These are phyloP conservation scores for Cladosporium cucumerinum DNA, from an alignment of 2,329 filamentous ascomycete species.

Conservation along the genomic window DNA sequence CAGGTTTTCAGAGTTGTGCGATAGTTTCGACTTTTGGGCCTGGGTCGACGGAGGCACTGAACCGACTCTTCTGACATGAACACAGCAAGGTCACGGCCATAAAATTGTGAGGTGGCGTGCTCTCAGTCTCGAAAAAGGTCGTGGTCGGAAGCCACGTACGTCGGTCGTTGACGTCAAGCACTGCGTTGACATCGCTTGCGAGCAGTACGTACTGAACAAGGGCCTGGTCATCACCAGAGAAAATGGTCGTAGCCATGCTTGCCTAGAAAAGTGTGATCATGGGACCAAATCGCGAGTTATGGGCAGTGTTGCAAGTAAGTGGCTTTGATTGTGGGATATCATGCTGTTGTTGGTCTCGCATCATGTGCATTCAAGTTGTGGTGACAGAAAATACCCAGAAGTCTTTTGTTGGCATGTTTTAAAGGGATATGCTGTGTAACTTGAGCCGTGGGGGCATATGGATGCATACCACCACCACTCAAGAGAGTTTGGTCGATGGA, in stretches of 20 bases:
- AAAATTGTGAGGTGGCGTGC: not conserved
- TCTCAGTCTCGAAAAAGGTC: not conserved
- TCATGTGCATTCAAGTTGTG: not conserved
- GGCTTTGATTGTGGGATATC: not conserved
- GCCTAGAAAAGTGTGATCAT: too few relatives aligned
- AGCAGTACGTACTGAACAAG: too few relatives aligned
- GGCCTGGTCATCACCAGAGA: not conserved
- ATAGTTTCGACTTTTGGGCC: not conserved
- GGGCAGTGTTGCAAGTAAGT: not conserved
- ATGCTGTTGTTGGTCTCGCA: not conserved
- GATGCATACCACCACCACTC: not conserved
- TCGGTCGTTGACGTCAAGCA: not conserved
- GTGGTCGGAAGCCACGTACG: not conserved
- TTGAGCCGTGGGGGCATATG: not conserved
- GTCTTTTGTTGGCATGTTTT: not conserved
- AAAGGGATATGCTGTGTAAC: not conserved
- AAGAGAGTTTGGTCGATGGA: not conserved
- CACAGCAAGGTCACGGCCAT: not conserved
- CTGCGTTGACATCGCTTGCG: not conserved
- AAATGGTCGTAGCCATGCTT: not conserved
- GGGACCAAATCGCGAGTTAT: not conserved
- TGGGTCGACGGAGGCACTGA: not conserved
- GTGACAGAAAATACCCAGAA: not conserved
- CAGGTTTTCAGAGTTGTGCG: not conserved
- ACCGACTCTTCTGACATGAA: not conserved